Base-by-base conservation (phyloP, 805 yeast species). In the Vanderwaltozyma tropicalis region DNA sequence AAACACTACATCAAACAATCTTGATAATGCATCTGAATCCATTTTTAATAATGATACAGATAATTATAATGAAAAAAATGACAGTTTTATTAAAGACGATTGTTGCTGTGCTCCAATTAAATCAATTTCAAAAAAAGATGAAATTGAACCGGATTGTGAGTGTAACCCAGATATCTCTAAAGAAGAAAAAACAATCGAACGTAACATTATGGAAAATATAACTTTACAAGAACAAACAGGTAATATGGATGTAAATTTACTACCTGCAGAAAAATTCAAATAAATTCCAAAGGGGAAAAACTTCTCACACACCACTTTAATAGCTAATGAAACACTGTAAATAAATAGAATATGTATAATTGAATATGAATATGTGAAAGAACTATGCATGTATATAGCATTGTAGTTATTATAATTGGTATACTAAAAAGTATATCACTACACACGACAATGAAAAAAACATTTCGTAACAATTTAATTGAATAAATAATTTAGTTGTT, bases 211-310 rank as follows among this genome's bases (percentile, higher is more conserved):
- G 12, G 59, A 50, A 36, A 40, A 43, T n/a, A 43, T 54, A 6
- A 53, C 41, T 38, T 33, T 44, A 26, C 55, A 49, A 33, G 60
- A 56, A 37, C 60, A 56, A 39, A 41, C 54, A 7, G 57, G 54
- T 17, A 52, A 49, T 33, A 57, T 57, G 62, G 59, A 57, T 33
- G 43, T 50, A 8, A 50, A 52, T 24, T 31, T 56, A 17, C 33
- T 52, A 37, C 61, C 62, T 7, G 49, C 59, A 13, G 39, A 37
- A 27, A 36, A 28, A 20, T 31, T 31, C n/a, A 13, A n/a, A 5
- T 31, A 14, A 29, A 17, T n/a, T 10, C 25, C 25, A 22, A 8
- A 8, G 10, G 10, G 7, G 25, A 22, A 11, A 22, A 22, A 22
- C 25, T 22, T 11, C 11, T 25, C 28, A 12, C 28, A 25, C 24